Conservation (phyloP, 208 protist species). For the Trypanosoma platydactyli region DNA sequence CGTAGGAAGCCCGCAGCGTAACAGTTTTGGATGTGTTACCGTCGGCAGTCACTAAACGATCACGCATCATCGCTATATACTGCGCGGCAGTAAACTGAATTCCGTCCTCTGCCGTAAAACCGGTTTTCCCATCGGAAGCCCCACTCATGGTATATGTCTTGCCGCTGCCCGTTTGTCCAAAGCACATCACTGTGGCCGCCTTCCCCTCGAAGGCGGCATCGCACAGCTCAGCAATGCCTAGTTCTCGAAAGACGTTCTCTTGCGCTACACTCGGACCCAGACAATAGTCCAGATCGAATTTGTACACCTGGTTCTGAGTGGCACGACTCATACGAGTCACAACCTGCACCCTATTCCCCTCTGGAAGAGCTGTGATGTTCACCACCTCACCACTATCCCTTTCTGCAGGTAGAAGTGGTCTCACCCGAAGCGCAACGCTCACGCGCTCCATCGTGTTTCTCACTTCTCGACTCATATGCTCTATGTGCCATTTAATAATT, state of each 20-base stretch:
- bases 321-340: conserved; percentile 7
- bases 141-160: conserved; percentile 91
- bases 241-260: conserved; percentile 43
- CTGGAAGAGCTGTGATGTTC: conserved; percentile 23
- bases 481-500: background rate
- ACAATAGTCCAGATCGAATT: conserved; percentile 65
- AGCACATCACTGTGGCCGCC: conserved; percentile 85
- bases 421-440: conserved; percentile 51
- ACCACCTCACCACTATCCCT: conserved; percentile 34
- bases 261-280: conserved; percentile 62
- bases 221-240: conserved; percentile 57
- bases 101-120: conserved; percentile 54
- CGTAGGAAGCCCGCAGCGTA: conserved; percentile 56
- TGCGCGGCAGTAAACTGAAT: conserved; percentile 65
- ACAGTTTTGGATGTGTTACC: conserved; percentile 14
- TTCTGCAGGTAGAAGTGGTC: conserved; percentile 69
- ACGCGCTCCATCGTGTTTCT: conserved; percentile 34
- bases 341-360: conserved; percentile 17
- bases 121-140: conserved; percentile 25
- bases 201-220: conserved; percentile 70
- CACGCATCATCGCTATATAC: conserved; percentile 49
- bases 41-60: conserved; percentile 20
- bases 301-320: conserved; percentile 24
- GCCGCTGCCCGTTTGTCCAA: conserved; percentile 89
- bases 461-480: background rate